Evolutionary conservation across 116 monocot genomes (phyloP).

Genomic region (Zostera marina): DNA sequence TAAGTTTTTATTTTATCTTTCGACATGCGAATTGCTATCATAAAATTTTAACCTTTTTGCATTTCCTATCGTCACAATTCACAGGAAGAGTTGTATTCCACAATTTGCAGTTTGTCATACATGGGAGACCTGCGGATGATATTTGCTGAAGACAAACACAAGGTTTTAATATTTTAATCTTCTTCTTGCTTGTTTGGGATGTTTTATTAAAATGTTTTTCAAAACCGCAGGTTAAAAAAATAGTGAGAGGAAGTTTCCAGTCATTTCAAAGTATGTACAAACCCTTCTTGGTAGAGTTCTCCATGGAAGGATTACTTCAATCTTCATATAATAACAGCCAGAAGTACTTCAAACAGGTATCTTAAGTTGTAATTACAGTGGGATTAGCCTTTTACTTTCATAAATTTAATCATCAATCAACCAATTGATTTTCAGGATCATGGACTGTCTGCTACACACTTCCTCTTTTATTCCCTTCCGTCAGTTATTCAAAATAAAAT

Average conservation of each 20-base stretch:
- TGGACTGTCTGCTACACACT: slow-evolving; percentile 37
- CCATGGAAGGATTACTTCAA: slow-evolving; percentile 41
- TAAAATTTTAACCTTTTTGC: background rate
- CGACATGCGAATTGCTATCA: background rate
- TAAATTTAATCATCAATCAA: background rate
- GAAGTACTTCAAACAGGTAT: slow-evolving; percentile 51
- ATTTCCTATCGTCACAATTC: slow-evolving; percentile 19
- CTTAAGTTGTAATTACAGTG: background rate
- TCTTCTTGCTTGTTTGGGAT: background rate
- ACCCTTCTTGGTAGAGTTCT: slow-evolving; percentile 43
- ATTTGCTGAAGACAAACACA: slow-evolving; percentile 93
- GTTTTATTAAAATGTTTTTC: background rate
- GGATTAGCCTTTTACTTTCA: background rate
- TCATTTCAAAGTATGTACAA: slow-evolving; percentile 63
- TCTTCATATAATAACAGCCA: slow-evolving; percentile 12
- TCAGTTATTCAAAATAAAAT: slow-evolving; percentile 7
- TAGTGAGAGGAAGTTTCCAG: slow-evolving; percentile 70
- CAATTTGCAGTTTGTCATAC: slow-evolving; percentile 88
- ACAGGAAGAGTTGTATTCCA: slow-evolving; percentile 85
- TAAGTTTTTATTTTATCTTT: background rate
- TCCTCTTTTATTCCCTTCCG: slow-evolving; percentile 56
- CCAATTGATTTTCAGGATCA: slow-evolving; percentile 29
- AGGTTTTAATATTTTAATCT: slow-evolving; percentile 34
- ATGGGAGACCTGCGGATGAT: slow-evolving; percentile 93
- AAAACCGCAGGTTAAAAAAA: slow-evolving; percentile 60